phyloP scores from a whole-genome alignment of 1,284 basidiomycete species.

The Leccinum proximum region DNA sequence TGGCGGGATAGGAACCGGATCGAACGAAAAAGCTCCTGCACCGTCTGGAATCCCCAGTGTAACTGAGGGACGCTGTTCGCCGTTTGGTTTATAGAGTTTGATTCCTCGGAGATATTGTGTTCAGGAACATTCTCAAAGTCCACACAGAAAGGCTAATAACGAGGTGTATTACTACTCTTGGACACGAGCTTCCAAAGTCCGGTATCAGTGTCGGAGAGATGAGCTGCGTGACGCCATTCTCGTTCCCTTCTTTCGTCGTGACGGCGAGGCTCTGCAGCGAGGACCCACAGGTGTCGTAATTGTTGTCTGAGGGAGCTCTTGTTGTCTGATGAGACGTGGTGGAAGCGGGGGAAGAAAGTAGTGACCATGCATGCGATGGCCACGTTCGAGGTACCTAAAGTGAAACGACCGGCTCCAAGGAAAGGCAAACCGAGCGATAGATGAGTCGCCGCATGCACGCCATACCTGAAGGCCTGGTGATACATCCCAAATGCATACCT shows the following conservation, averaged over 20 bases:
- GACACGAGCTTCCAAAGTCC: conserved; percentile 77
- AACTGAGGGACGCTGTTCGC: conserved; percentile 89
- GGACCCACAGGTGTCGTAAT: conserved; percentile 92
- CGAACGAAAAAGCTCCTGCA: conserved; percentile 87
- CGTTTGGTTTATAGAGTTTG: conserved; percentile 92
- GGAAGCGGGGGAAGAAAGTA: conserved; percentile 90
- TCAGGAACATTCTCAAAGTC: conserved; percentile 66
- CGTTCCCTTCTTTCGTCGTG: conserved; percentile 64
- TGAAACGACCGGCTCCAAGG: conserved; percentile 92
- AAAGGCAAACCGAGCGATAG: conserved; percentile 93
- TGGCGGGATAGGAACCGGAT: conserved; percentile 72
- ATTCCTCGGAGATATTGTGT: conserved; percentile 73
- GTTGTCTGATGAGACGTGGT: conserved; percentile 79
- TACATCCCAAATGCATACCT: conserved; percentile 92
- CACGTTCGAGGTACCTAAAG: conserved; percentile 88
- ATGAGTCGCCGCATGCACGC: conserved; percentile 89
- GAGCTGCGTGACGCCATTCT: conserved; percentile 63
- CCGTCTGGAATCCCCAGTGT: conserved; percentile 90
- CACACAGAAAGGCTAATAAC: conserved; percentile 92
- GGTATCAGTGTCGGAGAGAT: conserved; percentile 93
- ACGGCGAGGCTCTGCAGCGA: conserved; percentile 94
- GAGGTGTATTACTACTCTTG: conserved; percentile 53
- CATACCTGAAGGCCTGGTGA: conserved; percentile 80
- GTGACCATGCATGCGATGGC: conserved; percentile 89
- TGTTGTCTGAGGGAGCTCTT: conserved; percentile 82